These are phyloP conservation scores for Calamus simplicifolius DNA, from an alignment of 176 grass and related monocot species.

Conservation along the genomic window DNA sequence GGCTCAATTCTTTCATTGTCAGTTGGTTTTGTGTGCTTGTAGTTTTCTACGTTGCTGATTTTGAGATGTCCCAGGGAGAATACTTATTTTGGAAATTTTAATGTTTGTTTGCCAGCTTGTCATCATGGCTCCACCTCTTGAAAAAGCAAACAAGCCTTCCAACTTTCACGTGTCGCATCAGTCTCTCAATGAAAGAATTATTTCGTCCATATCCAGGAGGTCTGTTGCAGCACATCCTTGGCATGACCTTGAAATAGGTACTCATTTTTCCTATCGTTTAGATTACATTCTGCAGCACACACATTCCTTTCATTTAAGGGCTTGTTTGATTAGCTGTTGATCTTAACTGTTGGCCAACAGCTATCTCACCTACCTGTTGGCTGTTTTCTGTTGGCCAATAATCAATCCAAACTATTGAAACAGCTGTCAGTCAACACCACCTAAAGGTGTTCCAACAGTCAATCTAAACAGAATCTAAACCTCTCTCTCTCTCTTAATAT, in stretches of 20 bases:
- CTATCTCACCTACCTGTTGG: no score
- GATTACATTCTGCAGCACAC: neutral
- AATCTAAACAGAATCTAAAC: no score
- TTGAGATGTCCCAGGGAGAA: neutral
- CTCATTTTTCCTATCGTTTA: neutral
- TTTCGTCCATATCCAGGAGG: constrained; percentile 70
- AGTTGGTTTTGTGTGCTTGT: neutral
- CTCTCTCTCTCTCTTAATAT: neutral
- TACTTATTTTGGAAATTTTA: neutral
- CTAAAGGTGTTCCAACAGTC: no score
- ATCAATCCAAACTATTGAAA: no score
- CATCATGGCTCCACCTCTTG: constrained; percentile 57
- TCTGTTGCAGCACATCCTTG: constrained; percentile 92
- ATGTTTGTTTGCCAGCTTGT: constrained; percentile 26
- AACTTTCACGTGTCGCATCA: constrained; percentile 17
- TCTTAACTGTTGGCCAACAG: no score
- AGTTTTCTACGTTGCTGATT: neutral
- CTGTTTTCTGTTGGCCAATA: no score
- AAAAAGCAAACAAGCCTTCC: constrained; percentile 25
- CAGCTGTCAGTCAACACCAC: no score
- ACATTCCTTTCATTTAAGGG: no score
- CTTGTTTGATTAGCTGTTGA: no score
- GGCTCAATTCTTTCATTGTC: neutral
- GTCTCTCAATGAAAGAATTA: constrained; percentile 74
- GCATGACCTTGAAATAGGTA: constrained; percentile 99